A percentile compares a stretch with the other conserved stretches of the same genome.
These are phyloP conservation scores for Globisporangium ultimum DNA, from an alignment of 352 stramenopile species.

Conservation along the genomic window DNA sequence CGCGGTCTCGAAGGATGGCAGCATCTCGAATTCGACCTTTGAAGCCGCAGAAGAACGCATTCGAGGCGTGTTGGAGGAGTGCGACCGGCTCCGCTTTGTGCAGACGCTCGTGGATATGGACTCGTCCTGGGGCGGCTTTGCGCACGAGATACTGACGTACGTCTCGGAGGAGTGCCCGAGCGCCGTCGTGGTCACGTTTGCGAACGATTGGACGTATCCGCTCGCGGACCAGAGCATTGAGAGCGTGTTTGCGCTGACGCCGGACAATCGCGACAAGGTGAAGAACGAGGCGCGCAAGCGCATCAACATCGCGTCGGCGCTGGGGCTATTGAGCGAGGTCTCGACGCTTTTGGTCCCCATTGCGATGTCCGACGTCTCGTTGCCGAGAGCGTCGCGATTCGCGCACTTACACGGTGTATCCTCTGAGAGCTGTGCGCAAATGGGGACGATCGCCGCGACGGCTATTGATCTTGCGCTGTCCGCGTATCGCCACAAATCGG, in stretches of 20 bases:
- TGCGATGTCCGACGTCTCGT: slow-evolving; percentile 32
- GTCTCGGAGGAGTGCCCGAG: slow-evolving; percentile 66
- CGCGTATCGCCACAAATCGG: slow-evolving; percentile 25
- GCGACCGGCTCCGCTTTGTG: slow-evolving; percentile 61
- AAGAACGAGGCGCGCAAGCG: slow-evolving; percentile 57
- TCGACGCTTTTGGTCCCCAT: slow-evolving; percentile 56
- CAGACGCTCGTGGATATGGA: slow-evolving; percentile 79
- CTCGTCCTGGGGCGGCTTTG: slow-evolving; percentile 73
- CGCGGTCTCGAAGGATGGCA: slow-evolving; percentile 41
- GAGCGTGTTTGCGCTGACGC: slow-evolving; percentile 34
- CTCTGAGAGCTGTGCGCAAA: slow-evolving; percentile 24
- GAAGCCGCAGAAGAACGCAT: slow-evolving; percentile 63
- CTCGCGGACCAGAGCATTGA: slow-evolving; percentile 41
- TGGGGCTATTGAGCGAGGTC: slow-evolving; percentile 58
- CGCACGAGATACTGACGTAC: slow-evolving; percentile 69
- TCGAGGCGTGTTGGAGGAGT: slow-evolving; percentile 56
- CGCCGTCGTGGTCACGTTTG: slow-evolving; percentile 45
- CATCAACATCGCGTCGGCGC: slow-evolving; percentile 62
- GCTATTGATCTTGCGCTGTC: slow-evolving; percentile 52
- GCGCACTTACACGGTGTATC: slow-evolving; percentile 21
- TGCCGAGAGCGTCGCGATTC: slow-evolving; percentile 22
- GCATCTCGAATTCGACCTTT: slow-evolving; percentile 44
- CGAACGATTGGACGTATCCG: slow-evolving; percentile 76
- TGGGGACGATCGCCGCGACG: slow-evolving; percentile 36
- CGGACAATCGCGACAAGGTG: slow-evolving; percentile 39